Evolutionary conservation across 2,329 filamentous ascomycete genomes (phyloP).

Genomic region (Hortaea werneckii): DNA sequence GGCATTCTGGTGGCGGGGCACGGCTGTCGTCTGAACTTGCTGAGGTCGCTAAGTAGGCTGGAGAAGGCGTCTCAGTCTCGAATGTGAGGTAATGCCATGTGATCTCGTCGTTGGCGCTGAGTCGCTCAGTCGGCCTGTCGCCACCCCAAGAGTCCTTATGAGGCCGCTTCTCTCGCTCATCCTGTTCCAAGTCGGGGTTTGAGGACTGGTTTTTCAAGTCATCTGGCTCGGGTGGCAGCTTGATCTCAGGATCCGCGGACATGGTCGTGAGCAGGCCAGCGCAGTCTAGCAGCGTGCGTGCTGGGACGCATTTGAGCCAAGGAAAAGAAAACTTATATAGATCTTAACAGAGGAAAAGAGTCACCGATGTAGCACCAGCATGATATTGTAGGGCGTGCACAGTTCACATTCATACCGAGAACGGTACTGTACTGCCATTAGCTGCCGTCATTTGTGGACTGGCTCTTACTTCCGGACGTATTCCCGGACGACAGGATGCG

Average conservation of each 20-base stretch:
- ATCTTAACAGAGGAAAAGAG: no score
- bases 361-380: no score
- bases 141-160: constrained; percentile 11
- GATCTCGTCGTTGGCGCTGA: constrained; percentile 27
- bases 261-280: not conserved
- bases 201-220: constrained; percentile 9
- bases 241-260: constrained; percentile 26
- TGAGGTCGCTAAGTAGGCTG: constrained; percentile 24
- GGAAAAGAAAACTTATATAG: no score
- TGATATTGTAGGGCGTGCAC: no score
- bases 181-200: constrained; percentile 6
- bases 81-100: constrained; percentile 52
- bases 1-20: constrained; percentile 43
- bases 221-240: constrained; percentile 19
- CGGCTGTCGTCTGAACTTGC: constrained; percentile 14
- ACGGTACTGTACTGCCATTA: no score
- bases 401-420: no score
- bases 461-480: no score
- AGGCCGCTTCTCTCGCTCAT: constrained; percentile 17
- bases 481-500: no score
- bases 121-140: not conserved
- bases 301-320: no score
- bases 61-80: constrained; percentile 47
- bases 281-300: no score
- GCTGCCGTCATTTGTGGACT: no score